Evolutionary conservation across 352 stramenopile species (phyloP).

Genomic region (Phytophthora fragariaefolia): DNA sequence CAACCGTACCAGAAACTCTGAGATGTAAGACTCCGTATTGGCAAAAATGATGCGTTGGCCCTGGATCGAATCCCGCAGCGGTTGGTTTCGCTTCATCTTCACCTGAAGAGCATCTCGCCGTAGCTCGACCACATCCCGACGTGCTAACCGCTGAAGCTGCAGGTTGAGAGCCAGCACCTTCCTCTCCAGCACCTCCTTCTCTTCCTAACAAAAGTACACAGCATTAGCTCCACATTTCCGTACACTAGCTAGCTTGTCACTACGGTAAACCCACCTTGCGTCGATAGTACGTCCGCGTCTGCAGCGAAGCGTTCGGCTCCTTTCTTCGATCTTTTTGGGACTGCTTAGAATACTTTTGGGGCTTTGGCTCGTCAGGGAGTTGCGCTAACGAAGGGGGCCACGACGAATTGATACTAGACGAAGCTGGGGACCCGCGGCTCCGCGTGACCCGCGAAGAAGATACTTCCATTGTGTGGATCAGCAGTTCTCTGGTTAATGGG

Average conservation of each 20-base stretch:
- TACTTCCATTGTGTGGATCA: not conserved
- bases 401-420: not conserved
- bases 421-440: not conserved
- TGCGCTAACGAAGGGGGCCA: not conserved
- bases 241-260: not conserved
- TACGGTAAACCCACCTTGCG: conserved; percentile 38
- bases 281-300: conserved; percentile 50
- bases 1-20: conserved; percentile 41
- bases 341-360: too few relatives aligned
- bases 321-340: conserved; percentile 11
- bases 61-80: conserved; percentile 39
- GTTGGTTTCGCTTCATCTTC: conserved; percentile 36
- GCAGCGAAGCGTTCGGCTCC: conserved; percentile 17
- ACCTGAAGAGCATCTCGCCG: conserved; percentile 29
- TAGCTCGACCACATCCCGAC: conserved; percentile 29
- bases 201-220: conserved; percentile 30
- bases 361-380: not conserved
- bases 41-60: conserved; percentile 48
- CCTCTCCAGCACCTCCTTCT: conserved; percentile 40
- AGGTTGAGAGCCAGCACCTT: conserved; percentile 36
- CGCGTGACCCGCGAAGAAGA: not conserved
- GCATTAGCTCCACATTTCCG: not conserved
- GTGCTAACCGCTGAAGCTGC: conserved; percentile 36
- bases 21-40: conserved; percentile 42
- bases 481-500: not conserved